Evolutionary conservation across 2,329 filamentous ascomycete species (phyloP), one percentile per base, ranked within the genome.

Genomic region (Penicillium sp.): DNA sequence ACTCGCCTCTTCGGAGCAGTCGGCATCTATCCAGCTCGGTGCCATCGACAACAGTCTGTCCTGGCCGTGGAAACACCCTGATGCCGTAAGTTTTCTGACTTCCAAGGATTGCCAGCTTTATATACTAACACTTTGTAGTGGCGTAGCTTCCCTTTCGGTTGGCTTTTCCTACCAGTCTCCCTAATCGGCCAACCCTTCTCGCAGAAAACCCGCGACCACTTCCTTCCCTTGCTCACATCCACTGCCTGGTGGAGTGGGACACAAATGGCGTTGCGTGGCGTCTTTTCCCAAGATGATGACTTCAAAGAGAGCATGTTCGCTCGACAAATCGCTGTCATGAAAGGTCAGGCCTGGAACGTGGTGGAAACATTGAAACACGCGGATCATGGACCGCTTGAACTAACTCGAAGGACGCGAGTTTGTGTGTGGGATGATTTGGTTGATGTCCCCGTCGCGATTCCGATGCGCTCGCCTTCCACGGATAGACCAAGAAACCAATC

Each of bases 221-320:
- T 99, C 72, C 78, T 99, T n/a, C 92, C 93, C 3, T 77, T 99
- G 4, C 79, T 99, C 29, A 97, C 93, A 0, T 97, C 91, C 1
- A 95, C 91, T 22, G 82, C 88, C 44, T 99, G 93, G 93, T 99
- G 93, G 93, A 88, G 86, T 56, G 89, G 96, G 61, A 99, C 93
- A 3, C 90, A 95, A 63, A 76, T 89, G 52, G 88, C 89, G 18
- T 76, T 99, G 33, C 88, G 93, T 46, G 81, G 83, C 54, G 85
- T 96, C 38, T 99, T 99, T 68, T 86, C 89, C 58, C 83, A 95
- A 66, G 93, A 99, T 69, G 84, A 86, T 2, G 93, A 99, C 71
- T 99, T 99, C 70, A 89, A 97, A 68, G 93, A 99, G 73, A 87
- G 89, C 71, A 99, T 99, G 93, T 99, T 95, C 72, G 89, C 89